Evolutionary conservation across 495 filamentous ascomycete genomes (phyloP), one percentile per base, ranked within the genome.

Genomic region (Penicillium lagena): DNA sequence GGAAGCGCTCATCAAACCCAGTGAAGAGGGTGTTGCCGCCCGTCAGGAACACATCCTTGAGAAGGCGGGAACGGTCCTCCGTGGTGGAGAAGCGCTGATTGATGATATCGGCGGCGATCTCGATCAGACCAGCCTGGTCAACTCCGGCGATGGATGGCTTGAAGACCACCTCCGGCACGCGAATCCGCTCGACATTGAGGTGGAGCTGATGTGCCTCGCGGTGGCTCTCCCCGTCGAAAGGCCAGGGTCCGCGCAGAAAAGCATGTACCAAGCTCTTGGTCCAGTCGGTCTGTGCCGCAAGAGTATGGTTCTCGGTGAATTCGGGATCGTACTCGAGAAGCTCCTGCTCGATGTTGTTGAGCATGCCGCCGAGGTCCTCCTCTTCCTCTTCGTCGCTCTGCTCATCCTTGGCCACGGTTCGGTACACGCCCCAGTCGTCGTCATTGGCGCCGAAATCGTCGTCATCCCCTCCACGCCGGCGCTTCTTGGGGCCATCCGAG

Each of bases 381-480:
- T 95, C 90, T 44, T 88, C 84, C 47, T 87, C 83, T 12, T 86
- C 83, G 56, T 90, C 88, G 51, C 82, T 85, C 12, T 67, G 66
- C 8, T 85, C 81, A 12, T 86, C 89, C 1, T 82, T 88, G 4
- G 89, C 89, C 35, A 98, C 90, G 17, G 81, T 85, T 13, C 94
- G 82, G 65, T 98, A 98, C 11, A 98, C 88, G 41, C 86, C 85
- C 93, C 93, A 98, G 63, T 98, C 93, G 45, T 91, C 89, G 52
- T 98, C 93, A 58, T 98, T 93, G 30, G 91, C 90, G 44, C 93
- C 93, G 59, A 98, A 98, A 46, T 86, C 87, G 58, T 98, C 93
- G 54, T 98, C 93, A 43, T 80, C 78, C 12, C 72, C 74, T 12
- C 84, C 85, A 17, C 93, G 78, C 32, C 90, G 79, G 58, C 91